Evolutionary conservation across 306 rosid species (phyloP).

Genomic region (Malus sieversii): DNA sequence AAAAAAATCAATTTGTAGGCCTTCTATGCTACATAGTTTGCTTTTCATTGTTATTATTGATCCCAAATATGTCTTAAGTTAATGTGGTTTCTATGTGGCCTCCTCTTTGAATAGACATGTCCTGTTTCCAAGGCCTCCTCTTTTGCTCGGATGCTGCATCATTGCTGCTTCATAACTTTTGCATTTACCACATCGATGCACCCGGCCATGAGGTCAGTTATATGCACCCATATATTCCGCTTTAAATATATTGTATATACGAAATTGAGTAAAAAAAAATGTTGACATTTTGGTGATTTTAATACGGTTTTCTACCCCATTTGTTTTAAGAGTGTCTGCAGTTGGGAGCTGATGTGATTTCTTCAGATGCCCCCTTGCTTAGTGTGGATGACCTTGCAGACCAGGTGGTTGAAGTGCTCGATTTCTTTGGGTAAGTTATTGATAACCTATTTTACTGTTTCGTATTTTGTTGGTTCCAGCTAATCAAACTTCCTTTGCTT

Average conservation of each 20-base stretch:
- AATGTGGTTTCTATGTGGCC: neutral
- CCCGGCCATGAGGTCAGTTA: constrained; percentile 88
- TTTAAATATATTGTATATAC: neutral
- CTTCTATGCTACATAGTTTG: too few relatives aligned
- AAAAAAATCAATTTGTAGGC: too few relatives aligned
- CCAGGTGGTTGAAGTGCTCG: constrained; percentile 84
- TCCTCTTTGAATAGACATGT: constrained; percentile 38
- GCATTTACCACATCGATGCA: constrained; percentile 85
- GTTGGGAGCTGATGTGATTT: constrained; percentile 86
- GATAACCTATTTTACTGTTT: neutral
- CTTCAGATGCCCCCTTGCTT: constrained; percentile 70
- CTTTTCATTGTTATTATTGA: neutral
- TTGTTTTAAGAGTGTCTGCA: constrained; percentile 61
- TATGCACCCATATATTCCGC: neutral
- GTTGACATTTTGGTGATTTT: constrained; percentile 2
- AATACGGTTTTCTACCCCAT: constrained; percentile 23
- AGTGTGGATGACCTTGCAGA: constrained; percentile 76
- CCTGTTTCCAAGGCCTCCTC: constrained; percentile 78
- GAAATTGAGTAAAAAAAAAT: neutral
- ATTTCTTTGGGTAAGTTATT: constrained; percentile 56
- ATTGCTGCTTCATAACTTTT: constrained; percentile 78
- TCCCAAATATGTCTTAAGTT: neutral
- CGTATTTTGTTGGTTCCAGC: neutral
- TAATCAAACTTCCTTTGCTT: neutral
- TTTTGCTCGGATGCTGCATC: constrained; percentile 77